Base-by-base conservation (phyloP, 805 yeast genomes). In the Kodamaea neixiangensis region DNA sequence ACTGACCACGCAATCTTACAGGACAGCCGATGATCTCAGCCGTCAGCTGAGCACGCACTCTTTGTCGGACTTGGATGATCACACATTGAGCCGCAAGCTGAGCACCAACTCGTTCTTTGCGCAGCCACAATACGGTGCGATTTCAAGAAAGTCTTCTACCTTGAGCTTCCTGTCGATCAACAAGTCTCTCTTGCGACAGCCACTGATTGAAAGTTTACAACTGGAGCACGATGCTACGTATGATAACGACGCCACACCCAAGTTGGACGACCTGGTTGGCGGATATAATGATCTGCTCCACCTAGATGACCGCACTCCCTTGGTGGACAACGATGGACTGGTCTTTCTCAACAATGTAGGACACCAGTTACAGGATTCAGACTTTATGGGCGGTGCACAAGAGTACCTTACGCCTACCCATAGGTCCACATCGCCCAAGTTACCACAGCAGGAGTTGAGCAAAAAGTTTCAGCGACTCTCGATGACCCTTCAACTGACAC, bases 401-500 rank as follows among this genome's bases (percentile, higher is more conserved):
- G 49, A 25, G 7, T 29, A 48, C 45, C 40, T 25, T 7, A 22
- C 52, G 1, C 44, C 39, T 20, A 17, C 40, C 1, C 39, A 17
- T 4, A 19, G 37, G 21, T 33, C 35, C 11, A 31, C 29, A 20
- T 51, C 54, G 40, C 44, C 48, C 5, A 40, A 53, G 10, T 57
- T 70, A n/a, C 74, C 76, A 3, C 67, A 64, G 44, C 68, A 65
- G 46, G 67, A 65, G 34, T 60, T 74, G 21, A 65, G 69, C 39
- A 52, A 54, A 5, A 72, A 71, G 51, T 75, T 75, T 51, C 68
- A 69, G 45, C 44, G 78, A 15, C 61, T 75, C 15, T 69, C 75
- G 0, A 52, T 63, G 44, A 72, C 78, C 1, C 56, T 75, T 20
- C 73, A 68, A 48, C 66, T 66, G 13, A 57, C 67, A 2, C 58